Evolutionary conservation across 108 stramenopile genomes (phyloP).

Genomic region (Cyclotella choctawhatcheeana): DNA sequence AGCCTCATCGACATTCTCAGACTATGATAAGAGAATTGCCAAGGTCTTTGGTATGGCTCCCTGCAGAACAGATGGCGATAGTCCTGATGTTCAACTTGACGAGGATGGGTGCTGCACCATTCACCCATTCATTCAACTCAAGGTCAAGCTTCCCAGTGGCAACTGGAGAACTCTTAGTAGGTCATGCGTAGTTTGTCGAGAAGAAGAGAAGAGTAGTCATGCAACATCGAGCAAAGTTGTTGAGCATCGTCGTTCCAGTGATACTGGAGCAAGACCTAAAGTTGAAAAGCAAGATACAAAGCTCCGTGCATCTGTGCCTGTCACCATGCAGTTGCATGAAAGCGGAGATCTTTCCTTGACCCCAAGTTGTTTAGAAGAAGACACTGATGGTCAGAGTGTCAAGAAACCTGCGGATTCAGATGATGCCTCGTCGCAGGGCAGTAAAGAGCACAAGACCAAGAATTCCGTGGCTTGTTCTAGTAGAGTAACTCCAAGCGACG

Average conservation of each 20-base stretch:
- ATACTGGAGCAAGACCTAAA: background rate
- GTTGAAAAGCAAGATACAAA: background rate
- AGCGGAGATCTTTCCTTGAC: slow-evolving; percentile 9
- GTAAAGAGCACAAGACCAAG: slow-evolving; percentile 15
- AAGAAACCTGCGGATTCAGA: background rate
- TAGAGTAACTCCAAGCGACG: background rate
- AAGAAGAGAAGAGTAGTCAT: background rate
- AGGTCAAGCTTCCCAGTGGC: slow-evolving; percentile 12
- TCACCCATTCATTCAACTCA: slow-evolving; percentile 17
- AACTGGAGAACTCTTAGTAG: slow-evolving; percentile 10
- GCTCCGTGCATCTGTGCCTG: background rate
- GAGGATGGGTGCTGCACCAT: slow-evolving; percentile 9
- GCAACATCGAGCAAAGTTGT: background rate
- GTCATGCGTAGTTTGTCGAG: slow-evolving; percentile 7
- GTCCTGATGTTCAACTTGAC: background rate
- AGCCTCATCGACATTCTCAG: background rate
- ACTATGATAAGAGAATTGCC: slow-evolving; percentile 4
- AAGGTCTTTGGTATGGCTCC: background rate
- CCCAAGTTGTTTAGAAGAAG: slow-evolving; percentile 5
- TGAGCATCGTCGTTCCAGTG: background rate
- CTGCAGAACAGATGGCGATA: background rate
- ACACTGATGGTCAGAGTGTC: background rate
- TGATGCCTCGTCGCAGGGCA: background rate
- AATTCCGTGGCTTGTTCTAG: background rate
- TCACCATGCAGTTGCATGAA: background rate